Evolutionary conservation across 2,329 filamentous ascomycete genomes (phyloP), one percentile per base, ranked within the genome.

Genomic region (Penicillium sp.): DNA sequence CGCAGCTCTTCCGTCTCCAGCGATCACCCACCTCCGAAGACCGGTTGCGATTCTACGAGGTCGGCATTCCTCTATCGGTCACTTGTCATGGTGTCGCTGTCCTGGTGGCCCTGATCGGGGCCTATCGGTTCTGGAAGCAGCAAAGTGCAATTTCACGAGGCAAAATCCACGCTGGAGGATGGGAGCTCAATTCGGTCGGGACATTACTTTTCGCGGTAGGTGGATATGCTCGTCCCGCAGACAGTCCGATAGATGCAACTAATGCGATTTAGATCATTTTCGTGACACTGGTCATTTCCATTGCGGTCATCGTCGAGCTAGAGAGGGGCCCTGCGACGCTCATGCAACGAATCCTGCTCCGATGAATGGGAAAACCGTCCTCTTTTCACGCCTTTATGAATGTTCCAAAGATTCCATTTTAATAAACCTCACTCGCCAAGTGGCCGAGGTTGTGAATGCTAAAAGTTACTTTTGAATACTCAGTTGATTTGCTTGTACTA

Each of bases 1-100:
- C 84, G 0, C 86, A 89, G 62, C 77, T 89, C 6, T 88, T 87
- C 59, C 75, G 78, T 18, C 72, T 85, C 3, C 78, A 84, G 60
- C 52, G 50, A 25, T 42, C 51, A 1, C 43, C 33, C 3, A 24
- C 43, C 0, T 8, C 46, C 9, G 74, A 81, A 27, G 24, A 72
- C 69, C 1, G 48, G 56, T 78, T 87, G 50, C 81, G 81, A 1
- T 88, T 82, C 63, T 80, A 75, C 51, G 67, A 76, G 9, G 70
- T 87, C 2, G 84, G 83, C 2, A 78, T 79, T 47, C 83, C 86
- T 0, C 67, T 89, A n/a, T 62, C 66, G 0, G 47, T 68, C 1
- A 68, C 75, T 3, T 74, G 69, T 9, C 66, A 75, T 5, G 76
- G 78, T 45, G 77, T 81, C 33, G 79, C 79, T 0, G 71, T 81